phyloP scores from a whole-genome alignment of 805 yeast genomes.

The Torulaspora quercuum region DNA sequence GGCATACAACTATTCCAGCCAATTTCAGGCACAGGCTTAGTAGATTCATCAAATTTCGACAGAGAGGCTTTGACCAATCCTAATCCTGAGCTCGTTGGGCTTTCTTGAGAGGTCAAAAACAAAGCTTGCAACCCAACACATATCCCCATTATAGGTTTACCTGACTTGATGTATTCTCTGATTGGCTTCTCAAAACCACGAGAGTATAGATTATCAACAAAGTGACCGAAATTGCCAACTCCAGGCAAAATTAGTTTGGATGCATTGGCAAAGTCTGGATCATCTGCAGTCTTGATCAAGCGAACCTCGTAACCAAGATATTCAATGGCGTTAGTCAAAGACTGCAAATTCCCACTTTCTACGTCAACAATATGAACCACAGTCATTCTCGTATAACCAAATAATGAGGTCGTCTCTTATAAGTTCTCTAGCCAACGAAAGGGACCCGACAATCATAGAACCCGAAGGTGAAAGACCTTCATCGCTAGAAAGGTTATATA shows the following conservation, averaged over 20 bases:
- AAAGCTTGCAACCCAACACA: slow-evolving; percentile 95
- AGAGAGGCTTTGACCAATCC: slow-evolving; percentile 54
- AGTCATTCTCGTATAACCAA: slow-evolving; percentile 16
- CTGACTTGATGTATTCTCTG: slow-evolving; percentile 61
- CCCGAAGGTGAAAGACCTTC: too few relatives aligned
- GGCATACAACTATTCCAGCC: slow-evolving; percentile 76
- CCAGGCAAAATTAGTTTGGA: slow-evolving; percentile 79
- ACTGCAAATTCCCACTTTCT: slow-evolving; percentile 89
- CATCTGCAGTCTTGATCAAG: slow-evolving; percentile 56
- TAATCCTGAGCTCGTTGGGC: slow-evolving; percentile 59
- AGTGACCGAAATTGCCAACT: slow-evolving; percentile 96
- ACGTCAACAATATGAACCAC: slow-evolving; percentile 74
- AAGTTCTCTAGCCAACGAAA: too few relatives aligned
- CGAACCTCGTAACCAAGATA: slow-evolving; percentile 66
- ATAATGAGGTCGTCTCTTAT: too few relatives aligned
- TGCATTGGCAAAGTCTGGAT: slow-evolving; percentile 48
- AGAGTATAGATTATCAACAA: slow-evolving; percentile 63
- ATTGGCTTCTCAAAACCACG: slow-evolving; percentile 67
- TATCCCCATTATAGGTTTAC: slow-evolving; percentile 90
- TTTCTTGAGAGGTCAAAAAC: slow-evolving; percentile 71
- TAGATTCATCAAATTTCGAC: slow-evolving; percentile 54
- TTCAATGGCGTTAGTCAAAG: slow-evolving; percentile 82
- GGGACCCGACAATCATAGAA: too few relatives aligned
- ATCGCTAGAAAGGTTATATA: too few relatives aligned
- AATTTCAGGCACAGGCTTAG: slow-evolving; percentile 89